These are phyloP conservation scores for Fusarium sp. DNA, from an alignment of 2,329 filamentous ascomycete genomes.

Conservation along the genomic window DNA sequence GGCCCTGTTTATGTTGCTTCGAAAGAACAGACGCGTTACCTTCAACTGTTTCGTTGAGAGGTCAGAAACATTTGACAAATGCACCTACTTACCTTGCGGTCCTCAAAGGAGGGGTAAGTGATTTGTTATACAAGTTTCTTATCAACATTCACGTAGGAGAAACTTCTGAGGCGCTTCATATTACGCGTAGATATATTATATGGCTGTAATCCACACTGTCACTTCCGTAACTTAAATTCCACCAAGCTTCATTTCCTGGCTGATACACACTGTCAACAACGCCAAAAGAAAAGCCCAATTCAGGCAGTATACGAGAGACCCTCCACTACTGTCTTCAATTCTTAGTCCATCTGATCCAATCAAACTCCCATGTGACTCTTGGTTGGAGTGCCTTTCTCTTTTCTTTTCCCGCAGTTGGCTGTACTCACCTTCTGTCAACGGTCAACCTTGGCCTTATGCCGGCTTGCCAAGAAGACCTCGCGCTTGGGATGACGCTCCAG, in stretches of 20 bases:
- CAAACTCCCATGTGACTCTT: background rate
- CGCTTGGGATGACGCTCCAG: background rate
- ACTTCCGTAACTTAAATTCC: background rate
- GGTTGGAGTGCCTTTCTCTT: too few species aligned
- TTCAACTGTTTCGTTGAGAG: background rate
- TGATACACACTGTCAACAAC: background rate
- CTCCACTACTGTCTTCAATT: background rate
- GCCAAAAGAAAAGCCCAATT: background rate
- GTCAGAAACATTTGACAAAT: background rate
- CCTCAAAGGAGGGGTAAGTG: fast-evolving
- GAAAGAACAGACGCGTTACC: fast-evolving
- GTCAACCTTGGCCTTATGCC: background rate
- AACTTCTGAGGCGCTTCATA: fast-evolving
- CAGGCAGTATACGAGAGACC: background rate
- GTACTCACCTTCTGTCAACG: background rate
- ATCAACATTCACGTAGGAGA: background rate
- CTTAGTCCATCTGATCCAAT: fast-evolving
- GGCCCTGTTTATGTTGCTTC: fast-evolving
- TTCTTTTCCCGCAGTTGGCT: background rate
- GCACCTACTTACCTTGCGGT: fast-evolving
- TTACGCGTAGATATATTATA: background rate
- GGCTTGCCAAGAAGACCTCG: fast-evolving
- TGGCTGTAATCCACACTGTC: background rate
- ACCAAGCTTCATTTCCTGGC: too few species aligned
- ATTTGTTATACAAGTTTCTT: background rate